Base-by-base conservation (phyloP, 306 rosid genomes). In the Coriaria nepalensis region DNA sequence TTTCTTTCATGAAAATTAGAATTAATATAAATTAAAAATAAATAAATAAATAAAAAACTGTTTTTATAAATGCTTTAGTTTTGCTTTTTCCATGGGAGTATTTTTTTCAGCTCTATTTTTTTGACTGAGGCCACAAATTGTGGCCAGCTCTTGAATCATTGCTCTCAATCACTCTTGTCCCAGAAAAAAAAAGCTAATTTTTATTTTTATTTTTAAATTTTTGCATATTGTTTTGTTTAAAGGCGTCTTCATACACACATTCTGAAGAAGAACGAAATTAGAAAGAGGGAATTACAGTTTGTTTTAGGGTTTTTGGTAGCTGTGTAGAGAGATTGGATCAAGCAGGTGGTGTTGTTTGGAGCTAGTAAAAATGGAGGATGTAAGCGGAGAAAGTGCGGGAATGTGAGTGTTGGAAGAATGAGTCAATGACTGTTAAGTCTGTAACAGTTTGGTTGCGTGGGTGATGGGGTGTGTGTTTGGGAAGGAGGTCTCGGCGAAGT, bases 391-490 rank as follows among this genome's bases (percentile, higher is more conserved):
- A 15, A 57, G 66, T 49, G 65, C 54, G 72, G 54, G 40, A 37
- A 52, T 14, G 57, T 51, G 50, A 41, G 61, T 64, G 46, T 56
- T 37, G 35, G 65, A 50, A 40, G 4, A 10, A 53, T 68, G 74
- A 59, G 71, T 71, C 71, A 48, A 81, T 75, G 86, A 65, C 69
- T 59, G 32, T 55, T 54, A 11, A 9, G 40, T 15, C 36, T 35
- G 33, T 12, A 10, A n/a, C 34, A 43, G 51, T 13, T 60, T 47
- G 56, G 52, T 39, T 72, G 50, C 50, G 49, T 59, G 78, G 68
- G 73, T 69, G 20, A 92, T 92, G 96, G 96, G 96, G 43, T 92
- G 93, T 57, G 86, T 78, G 60, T 85, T 92, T 52, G 93, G 96
- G 45, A 74, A 61, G 57, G 58, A 70, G 71, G 66, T 73, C 2